Base-by-base conservation (phyloP, 768 basidiomycete species). In the Leccinum olivaceopallidum region DNA sequence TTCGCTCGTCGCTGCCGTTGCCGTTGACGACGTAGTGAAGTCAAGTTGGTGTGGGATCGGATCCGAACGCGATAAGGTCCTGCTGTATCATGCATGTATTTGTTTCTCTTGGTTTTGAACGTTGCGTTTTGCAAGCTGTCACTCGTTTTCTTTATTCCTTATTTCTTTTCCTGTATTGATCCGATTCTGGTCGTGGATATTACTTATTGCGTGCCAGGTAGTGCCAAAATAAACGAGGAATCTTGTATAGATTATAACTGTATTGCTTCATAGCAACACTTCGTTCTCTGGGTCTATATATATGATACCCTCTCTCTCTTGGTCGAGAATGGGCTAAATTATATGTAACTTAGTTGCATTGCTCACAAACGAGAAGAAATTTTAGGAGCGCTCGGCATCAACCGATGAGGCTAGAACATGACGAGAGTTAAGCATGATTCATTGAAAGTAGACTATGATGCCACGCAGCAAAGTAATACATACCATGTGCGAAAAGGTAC, bases 21-120 rank as follows among this genome's bases (percentile, higher is more conserved):
- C 60, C 30, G 16, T 39, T 47, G 44, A 20, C 16, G 48, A 9
- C 5, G 42, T 8, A 18, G 50, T 67, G 51, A 67, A 14, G 44
- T 20, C 20, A 47, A 6, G 10, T 47, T 20, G 6, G 44, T 13
- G 20, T 20, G 12, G 44, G 20, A 13, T 20, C 44, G 5, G 12
- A 20, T 47, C 12, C 44, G 44, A 47, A 20, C 20, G 20, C 44
- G 20, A 47, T 13, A 47, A 47, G 12, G 20, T 47, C 20, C 5
- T 6, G 44, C 44, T 47, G 20, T 47, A 47, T 47, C 44, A 22
- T 20, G 12, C 13, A 47, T 34, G 30, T 30, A 13, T 6, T 47
- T 47, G 10, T 47, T 20, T 47, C 6, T 13, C 44, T 20, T 47
- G 20, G 20, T 47, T 20, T 47, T 13, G 44, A 47, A 20, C 44